Base-by-base conservation (phyloP, 306 rosid species). In the Acacia confusa region DNA sequence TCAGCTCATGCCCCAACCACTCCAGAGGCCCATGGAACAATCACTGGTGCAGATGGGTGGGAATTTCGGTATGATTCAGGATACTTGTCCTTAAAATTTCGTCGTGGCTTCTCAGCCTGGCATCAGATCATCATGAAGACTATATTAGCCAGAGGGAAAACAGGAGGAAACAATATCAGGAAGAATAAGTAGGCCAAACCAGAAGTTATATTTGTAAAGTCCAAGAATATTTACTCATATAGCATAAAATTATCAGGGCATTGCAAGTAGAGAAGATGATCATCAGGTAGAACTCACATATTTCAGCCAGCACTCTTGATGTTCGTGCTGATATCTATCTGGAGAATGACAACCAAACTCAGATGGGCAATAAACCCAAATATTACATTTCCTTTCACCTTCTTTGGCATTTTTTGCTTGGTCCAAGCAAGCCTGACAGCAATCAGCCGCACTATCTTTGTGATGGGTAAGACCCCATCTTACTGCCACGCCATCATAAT, bases 381-480 rank as follows among this genome's bases (percentile, higher is more conserved):
- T 79, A 82, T 95, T 95, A 85, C 99, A 93, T 90, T 87, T 93
- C 85, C 78, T 85, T 50, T 88, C 95, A 12, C 91, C 89, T 48
- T 92, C 90, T 82, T 82, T 93, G 43, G 97, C 97, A 25, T 20
- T 78, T 82, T 53, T 87, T 6, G 97, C 98, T 2, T 93, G 98
- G 83, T 92, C 94, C 82, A 95, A 78, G 90, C 99, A 95, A 82
- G 99, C 94, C 79, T 92, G 96, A 74, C 98, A 95, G 78, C 99
- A 95, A 86, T 95, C 98, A 40, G 98, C 97, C 78, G 99, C 98
- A 83, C 98, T 95, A 68, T 95, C 97, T 89, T 86, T 93, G 86
- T 89, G 99, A 84, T 89, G 90, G 45, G 90, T 93, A 74, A 95
- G 99, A 77, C 99, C 99, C 99, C 98, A 95, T 92, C 84, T 90